Conservation (phyloP, 768 basidiomycete genomes). For the Goffeauzyma gilvescens region DNA sequence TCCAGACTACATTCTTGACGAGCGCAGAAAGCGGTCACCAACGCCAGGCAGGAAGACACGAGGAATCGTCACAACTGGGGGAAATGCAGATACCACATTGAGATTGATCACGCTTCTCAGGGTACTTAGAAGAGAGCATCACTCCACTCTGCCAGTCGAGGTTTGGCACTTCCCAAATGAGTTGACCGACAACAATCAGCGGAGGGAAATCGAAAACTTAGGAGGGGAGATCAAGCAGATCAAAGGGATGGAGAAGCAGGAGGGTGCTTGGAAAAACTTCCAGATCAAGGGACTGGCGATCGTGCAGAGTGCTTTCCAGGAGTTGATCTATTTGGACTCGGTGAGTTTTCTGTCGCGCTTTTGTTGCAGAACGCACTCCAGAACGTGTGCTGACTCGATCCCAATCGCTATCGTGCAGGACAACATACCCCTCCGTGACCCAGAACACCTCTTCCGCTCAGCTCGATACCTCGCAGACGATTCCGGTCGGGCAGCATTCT, state of each 20-base stretch:
- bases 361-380: neutral
- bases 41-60: constrained; percentile 10
- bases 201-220: constrained; percentile 24
- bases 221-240: constrained; percentile 28
- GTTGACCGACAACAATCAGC: constrained; percentile 15
- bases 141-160: constrained; percentile 32
- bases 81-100: constrained; percentile 33
- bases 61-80: constrained; percentile 33
- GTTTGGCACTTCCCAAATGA: constrained; percentile 35
- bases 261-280: constrained; percentile 27
- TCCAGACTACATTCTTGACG: too few species aligned
- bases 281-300: constrained; percentile 33
- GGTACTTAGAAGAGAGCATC: constrained; percentile 25
- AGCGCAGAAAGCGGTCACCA: neutral
- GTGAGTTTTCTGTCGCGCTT: constrained; percentile 4
- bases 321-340: constrained; percentile 34
- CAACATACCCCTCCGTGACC: constrained; percentile 33
- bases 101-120: constrained; percentile 30
- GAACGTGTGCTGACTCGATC: neutral
- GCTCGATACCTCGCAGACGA: constrained; percentile 17
- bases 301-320: constrained; percentile 28
- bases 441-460: constrained; percentile 32
- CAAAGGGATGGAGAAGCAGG: neutral
- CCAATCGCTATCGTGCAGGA: constrained; percentile 15
- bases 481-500: constrained; percentile 32